Conservation (phyloP, 257 asterid species). For the Petunia secreta region DNA sequence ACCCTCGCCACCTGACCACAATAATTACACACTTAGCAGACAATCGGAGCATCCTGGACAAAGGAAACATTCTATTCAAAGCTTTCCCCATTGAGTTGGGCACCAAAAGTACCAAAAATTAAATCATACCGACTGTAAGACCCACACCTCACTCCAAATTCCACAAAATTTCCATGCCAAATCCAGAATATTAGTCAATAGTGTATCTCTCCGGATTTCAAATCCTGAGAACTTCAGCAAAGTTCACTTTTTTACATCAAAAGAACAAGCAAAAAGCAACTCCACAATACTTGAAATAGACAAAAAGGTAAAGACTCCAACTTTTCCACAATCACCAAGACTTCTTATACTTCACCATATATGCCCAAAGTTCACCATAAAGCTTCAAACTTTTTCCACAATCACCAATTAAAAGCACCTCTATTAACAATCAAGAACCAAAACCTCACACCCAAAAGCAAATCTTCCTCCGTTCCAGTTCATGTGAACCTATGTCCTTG, state of each 20-base stretch:
- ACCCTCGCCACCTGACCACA: not conserved
- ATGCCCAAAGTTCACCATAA: not conserved
- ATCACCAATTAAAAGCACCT: not conserved
- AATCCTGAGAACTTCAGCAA: not conserved
- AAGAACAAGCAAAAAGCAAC: not conserved
- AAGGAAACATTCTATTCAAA: not conserved
- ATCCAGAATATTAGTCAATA: not conserved
- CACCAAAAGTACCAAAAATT: not conserved
- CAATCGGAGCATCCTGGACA: not conserved
- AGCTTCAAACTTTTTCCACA: not conserved
- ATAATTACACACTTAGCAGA: not conserved
- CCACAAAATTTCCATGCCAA: not conserved
- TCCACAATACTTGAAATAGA: not conserved
- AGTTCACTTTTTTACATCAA: not conserved
- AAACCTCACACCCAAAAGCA: not conserved
- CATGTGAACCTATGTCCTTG: too few species aligned
- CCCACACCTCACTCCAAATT: not conserved
- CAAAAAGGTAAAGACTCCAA: not conserved
- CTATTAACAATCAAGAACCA: not conserved
- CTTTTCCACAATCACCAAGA: not conserved
- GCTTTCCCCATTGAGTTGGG: not conserved
- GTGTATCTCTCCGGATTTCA: not conserved
- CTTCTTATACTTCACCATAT: not conserved
- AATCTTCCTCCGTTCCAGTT: too few species aligned
- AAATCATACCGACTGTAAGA: not conserved